Evolutionary conservation across 176 grass and related monocot genomes (phyloP).

Genomic region (Juncus effusus): DNA sequence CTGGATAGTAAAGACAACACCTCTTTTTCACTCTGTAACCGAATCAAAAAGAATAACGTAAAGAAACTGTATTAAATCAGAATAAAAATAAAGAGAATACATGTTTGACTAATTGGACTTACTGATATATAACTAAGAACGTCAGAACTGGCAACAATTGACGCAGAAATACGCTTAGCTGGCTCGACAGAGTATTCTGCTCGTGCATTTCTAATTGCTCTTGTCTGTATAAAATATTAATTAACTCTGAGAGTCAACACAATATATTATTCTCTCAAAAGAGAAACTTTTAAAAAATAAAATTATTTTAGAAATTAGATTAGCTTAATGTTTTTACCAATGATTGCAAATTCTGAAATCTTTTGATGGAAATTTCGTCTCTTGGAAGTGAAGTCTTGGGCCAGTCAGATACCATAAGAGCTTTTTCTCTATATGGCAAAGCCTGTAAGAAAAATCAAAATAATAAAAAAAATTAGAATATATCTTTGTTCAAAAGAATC

Average conservation of each 20-base stretch:
- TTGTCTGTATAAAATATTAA: slow-evolving; percentile 47
- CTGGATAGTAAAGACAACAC: slow-evolving; percentile 71
- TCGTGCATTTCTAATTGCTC: slow-evolving; percentile 87
- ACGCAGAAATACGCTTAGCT: slow-evolving; percentile 90
- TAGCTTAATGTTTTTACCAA: slow-evolving; percentile 47
- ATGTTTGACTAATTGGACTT: slow-evolving; percentile 23
- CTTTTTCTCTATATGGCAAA: slow-evolving; percentile 71
- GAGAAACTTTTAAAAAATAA: not conserved
- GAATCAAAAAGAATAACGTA: slow-evolving; percentile 8
- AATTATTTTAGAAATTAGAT: slow-evolving; percentile 15
- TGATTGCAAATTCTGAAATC: slow-evolving; percentile 95
- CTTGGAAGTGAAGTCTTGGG: slow-evolving; percentile 64
- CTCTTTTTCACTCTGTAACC: slow-evolving; percentile 76
- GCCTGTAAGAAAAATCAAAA: slow-evolving; percentile 51
- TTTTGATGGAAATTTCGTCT: slow-evolving; percentile 71
- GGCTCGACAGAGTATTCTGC: slow-evolving; percentile 97
- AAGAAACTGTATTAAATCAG: not conserved
- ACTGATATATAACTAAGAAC: slow-evolving; percentile 81
- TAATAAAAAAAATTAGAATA: not conserved
- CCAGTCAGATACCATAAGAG: slow-evolving; percentile 81
- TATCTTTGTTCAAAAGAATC: too few relatives aligned
- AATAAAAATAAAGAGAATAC: slow-evolving; percentile 8
- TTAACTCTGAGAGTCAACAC: slow-evolving; percentile 27
- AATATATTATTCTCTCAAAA: slow-evolving; percentile 7
- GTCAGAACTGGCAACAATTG: slow-evolving; percentile 73